Base-by-base conservation (phyloP, 306 rosid species). In the Castanea mollissima region DNA sequence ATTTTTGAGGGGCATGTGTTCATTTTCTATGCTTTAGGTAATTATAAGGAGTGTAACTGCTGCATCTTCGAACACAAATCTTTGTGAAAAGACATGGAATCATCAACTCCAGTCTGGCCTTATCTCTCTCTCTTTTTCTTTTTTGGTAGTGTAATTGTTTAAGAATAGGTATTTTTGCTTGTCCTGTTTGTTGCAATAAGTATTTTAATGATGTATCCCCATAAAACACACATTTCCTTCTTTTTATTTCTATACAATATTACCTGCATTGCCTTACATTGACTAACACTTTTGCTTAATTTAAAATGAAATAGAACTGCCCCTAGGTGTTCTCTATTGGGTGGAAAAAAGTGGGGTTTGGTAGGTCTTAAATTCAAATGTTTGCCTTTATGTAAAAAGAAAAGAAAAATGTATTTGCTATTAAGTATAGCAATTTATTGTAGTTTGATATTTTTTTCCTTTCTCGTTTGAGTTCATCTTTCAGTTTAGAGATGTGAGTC, bases 401-500 rank as follows among this genome's bases (percentile, higher is more conserved):
- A 19, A 20, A 29, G 3, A 19, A 20, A 29, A 3, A 19, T 11
- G 31, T 34, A 11, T 19, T 60, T 79, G 21, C 79, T 75, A 54
- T 38, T 55, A 13, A 10, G 73, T 44, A 68, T 49, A 68, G 11
- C 13, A 34, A 67, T 67, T 8, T 35, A 34, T 35, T 19, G 23
- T 27, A 23, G 12, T 58, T 58, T n/a, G 18, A 38, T 31, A 63
- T 79, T 74, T 44, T 59, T 69, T 68, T 34, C 29, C 31, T 64
- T 23, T 67, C 74, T 70, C 68, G 71, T 55, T 88, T 74, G 75
- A 75, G 55, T 77, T 79, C 76, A 56, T 62, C 82, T 31, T 83
- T 69, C 88, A 94, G 99, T 79, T 81, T 71, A 64, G 80, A 81
- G 85, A 85, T 62, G 55, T 41, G 74, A 60, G 75, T 69, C 68